Base-by-base conservation (phyloP, 1,139 yeast genomes). In the Yamadazyma sp. region DNA sequence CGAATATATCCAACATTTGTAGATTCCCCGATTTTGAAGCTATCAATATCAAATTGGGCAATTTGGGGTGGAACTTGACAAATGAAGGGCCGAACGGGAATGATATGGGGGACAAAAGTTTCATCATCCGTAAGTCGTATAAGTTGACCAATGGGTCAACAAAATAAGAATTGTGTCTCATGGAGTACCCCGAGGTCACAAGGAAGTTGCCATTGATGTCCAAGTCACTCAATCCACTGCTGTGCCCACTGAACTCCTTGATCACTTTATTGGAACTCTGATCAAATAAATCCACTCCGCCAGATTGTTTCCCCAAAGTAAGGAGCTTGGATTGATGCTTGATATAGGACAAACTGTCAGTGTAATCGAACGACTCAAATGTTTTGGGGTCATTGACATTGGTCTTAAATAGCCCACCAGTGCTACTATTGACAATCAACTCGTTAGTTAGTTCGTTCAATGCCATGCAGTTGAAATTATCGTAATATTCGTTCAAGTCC, bases 11-110 rank as follows among this genome's bases (percentile, higher is more conserved):
- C 17, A 88, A 77, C 51, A 89, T 82, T 53, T 89, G 96, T 43
- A 94, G 66, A 47, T 87, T 94, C 7, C 98, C 98, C 22, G 77
- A 61, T 15, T 73, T 73, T 0, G 96, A 85, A 0, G 88, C 84
- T 15, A 87, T 80, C 9, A 89, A 62, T 33, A 89, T 77, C 36
- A 87, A 81, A 31, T 88, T 86, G 10, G 97, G 86, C 42, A 89
- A 62, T 46, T 86, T 86, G 3, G 98, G 97, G 61, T 91, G 98
- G 47, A 91, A 73, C 37, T 85, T 75, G 1, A 86, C 94, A 56
- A 78, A 85, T 5, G 87, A 75, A 1, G 98, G 97, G 4, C 98
- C 98, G 0, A 89, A 84, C 0, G 95, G 87, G 58, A 89, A 89
- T 2, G 96, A 82, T 3, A 91, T 70, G 2, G 98, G 97, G 0